Percentiles rank a stretch among this genome's conserved stretches.
Conservation (phyloP, 2,329 filamentous ascomycete species). For the Xylaria sp. region DNA sequence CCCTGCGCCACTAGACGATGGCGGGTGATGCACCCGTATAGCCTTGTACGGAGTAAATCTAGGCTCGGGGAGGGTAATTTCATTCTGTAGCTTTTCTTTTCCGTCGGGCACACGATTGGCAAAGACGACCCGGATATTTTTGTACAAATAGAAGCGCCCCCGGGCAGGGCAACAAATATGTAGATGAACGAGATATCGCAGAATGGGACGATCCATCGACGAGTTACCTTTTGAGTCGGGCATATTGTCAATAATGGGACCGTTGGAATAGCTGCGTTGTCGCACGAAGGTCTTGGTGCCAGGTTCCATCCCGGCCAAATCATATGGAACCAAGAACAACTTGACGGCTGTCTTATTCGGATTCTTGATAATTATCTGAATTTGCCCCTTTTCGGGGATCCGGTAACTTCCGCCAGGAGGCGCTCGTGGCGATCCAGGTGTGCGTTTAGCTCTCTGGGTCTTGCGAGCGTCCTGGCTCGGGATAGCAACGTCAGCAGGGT, state of each 20-base stretch:
- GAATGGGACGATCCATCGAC: slow-evolving; percentile 65
- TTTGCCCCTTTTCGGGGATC: slow-evolving; percentile 89
- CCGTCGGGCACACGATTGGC: slow-evolving; percentile 95
- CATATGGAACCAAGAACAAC: slow-evolving; percentile 91
- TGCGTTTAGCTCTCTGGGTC: slow-evolving; percentile 54
- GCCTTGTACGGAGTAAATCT: slow-evolving; percentile 85
- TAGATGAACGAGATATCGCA: slow-evolving; percentile 89
- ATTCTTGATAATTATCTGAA: slow-evolving; percentile 98
- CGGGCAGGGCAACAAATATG: slow-evolving; percentile 89
- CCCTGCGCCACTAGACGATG: slow-evolving; percentile 45
- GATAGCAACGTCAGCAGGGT: slow-evolving; percentile 25
- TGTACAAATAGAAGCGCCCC: slow-evolving; percentile 88
- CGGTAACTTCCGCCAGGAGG: slow-evolving; percentile 90
- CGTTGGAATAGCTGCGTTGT: slow-evolving; percentile 89
- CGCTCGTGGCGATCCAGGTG: slow-evolving; percentile 64
- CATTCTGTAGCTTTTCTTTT: slow-evolving; percentile 89
- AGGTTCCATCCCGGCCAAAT: slow-evolving; percentile 88
- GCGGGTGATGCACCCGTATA: slow-evolving; percentile 55
- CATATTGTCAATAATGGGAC: slow-evolving; percentile 76
- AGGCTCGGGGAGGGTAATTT: slow-evolving; percentile 87
- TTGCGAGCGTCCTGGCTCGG: slow-evolving; percentile 43
- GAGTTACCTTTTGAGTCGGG: slow-evolving; percentile 42
- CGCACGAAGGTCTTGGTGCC: slow-evolving; percentile 96
- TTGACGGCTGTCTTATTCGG: slow-evolving; percentile 98
- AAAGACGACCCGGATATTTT: slow-evolving; percentile 91